Evolutionary conservation across 2,329 filamentous ascomycete species (phyloP).

Genomic region (Penicillium concentricum): DNA sequence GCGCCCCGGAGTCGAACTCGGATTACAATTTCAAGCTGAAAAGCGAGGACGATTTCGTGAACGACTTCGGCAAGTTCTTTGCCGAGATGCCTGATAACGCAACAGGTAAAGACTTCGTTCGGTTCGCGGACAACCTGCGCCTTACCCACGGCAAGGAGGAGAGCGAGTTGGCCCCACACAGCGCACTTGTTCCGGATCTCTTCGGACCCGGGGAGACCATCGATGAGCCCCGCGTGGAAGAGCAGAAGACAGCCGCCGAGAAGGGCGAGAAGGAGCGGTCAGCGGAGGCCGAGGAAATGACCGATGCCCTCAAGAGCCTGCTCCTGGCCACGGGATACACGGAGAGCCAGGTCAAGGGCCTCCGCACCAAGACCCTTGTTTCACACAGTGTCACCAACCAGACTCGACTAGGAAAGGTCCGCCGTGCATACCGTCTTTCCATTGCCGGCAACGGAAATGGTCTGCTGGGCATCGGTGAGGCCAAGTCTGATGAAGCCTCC

Average conservation of each 20-base stretch:
- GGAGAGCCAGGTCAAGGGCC: slow-evolving; percentile 45
- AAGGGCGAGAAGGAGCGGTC: slow-evolving; percentile 29
- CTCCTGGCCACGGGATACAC: slow-evolving; percentile 58
- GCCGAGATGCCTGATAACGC: slow-evolving; percentile 53
- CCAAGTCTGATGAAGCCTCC: slow-evolving; percentile 73
- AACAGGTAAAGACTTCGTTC: slow-evolving; percentile 42
- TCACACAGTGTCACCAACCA: slow-evolving; percentile 78
- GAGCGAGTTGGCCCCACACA: slow-evolving; percentile 51
- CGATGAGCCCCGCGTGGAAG: slow-evolving; percentile 27
- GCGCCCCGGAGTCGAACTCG: slow-evolving; percentile 51
- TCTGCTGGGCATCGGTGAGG: slow-evolving; percentile 82
- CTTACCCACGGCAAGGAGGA: slow-evolving; percentile 52
- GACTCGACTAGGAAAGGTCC: slow-evolving; percentile 92
- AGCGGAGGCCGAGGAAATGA: slow-evolving; percentile 34
- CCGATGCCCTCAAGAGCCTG: slow-evolving; percentile 49
- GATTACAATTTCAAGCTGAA: slow-evolving; percentile 62
- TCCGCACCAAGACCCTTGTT: slow-evolving; percentile 73
- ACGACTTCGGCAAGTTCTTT: slow-evolving; percentile 55
- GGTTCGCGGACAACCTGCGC: slow-evolving; percentile 48
- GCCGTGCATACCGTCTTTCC: slow-evolving; percentile 69
- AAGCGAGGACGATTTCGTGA: slow-evolving; percentile 59
- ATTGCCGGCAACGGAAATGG: slow-evolving; percentile 87
- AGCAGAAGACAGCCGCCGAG: slow-evolving; percentile 26
- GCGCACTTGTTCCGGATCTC: slow-evolving; percentile 52
- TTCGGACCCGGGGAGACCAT: slow-evolving; percentile 45